Percentiles rank a stretch among this genome's conserved stretches.
These are phyloP conservation scores for Moesziomyces antarcticus DNA, from an alignment of 1,284 basidiomycete species.

Conservation along the genomic window DNA sequence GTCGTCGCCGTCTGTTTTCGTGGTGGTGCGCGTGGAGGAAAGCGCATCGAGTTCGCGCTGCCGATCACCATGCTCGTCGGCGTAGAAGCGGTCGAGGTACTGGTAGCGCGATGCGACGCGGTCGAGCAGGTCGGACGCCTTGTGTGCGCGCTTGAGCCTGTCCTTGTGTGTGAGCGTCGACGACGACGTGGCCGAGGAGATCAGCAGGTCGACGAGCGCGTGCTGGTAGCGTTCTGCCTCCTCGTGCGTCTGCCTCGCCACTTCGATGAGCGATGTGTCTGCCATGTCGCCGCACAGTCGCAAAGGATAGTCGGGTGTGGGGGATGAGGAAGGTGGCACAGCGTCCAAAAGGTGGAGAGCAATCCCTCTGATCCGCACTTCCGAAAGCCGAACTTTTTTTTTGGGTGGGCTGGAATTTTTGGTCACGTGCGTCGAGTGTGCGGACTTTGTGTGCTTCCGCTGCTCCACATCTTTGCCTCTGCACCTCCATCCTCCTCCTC, in stretches of 20 bases:
- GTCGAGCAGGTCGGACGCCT: slow-evolving; percentile 84
- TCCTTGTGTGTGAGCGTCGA: slow-evolving; percentile 68
- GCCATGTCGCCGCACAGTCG: slow-evolving; percentile 48
- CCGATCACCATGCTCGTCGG: slow-evolving; percentile 69
- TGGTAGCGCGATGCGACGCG: slow-evolving; percentile 77
- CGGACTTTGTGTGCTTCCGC: no score
- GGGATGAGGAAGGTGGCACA: slow-evolving; percentile 1
- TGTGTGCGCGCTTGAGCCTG: slow-evolving; percentile 83
- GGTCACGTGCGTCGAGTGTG: background rate
- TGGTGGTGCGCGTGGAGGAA: slow-evolving; percentile 23
- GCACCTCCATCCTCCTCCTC: slow-evolving; percentile 3
- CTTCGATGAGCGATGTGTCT: slow-evolving; percentile 84
- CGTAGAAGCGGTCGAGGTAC: slow-evolving; percentile 64
- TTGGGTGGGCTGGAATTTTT: slow-evolving; percentile 1
- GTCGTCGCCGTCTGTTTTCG: slow-evolving; percentile 9
- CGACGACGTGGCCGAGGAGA: slow-evolving; percentile 57
- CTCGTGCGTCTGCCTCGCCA: slow-evolving; percentile 92
- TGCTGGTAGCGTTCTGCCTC: slow-evolving; percentile 88
- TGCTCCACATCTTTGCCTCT: slow-evolving; percentile 4
- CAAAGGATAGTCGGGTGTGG: background rate
- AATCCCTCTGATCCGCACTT: background rate
- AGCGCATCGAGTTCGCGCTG: slow-evolving; percentile 70
- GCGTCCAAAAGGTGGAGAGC: background rate
- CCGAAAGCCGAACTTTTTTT: slow-evolving; percentile 26
- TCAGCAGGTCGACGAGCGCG: slow-evolving; percentile 71